These are phyloP conservation scores for Suhomyces sp. DNA, from an alignment of 805 yeast species.

Conservation along the genomic window DNA sequence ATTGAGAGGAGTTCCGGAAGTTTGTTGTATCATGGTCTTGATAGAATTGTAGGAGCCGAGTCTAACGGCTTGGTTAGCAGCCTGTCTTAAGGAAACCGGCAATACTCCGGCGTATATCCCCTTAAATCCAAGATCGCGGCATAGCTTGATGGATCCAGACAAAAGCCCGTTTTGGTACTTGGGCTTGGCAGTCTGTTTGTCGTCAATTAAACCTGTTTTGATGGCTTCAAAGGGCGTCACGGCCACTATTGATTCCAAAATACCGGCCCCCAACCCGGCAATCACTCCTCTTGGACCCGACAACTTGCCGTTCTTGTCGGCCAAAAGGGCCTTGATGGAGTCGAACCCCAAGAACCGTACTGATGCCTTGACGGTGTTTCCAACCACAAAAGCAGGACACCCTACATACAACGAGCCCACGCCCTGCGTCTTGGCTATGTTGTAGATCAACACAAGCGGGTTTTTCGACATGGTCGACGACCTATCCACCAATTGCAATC, in stretches of 20 bases:
- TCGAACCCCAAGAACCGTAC: constrained; percentile 93
- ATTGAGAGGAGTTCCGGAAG: constrained; percentile 60
- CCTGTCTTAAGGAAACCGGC: constrained; percentile 94
- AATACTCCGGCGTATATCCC: constrained; percentile 87
- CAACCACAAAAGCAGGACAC: constrained; percentile 94
- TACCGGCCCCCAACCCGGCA: constrained; percentile 98
- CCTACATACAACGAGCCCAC: constrained; percentile 81
- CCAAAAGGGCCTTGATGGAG: constrained; percentile 69
- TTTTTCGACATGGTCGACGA: constrained; percentile 66
- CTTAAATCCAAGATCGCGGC: constrained; percentile 73
- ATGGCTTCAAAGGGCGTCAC: constrained; percentile 97
- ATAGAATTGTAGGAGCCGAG: constrained; percentile 89
- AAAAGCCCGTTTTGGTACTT: constrained; percentile 65
- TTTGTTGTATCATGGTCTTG: constrained; percentile 72
- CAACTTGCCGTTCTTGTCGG: constrained; percentile 82
- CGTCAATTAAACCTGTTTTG: constrained; percentile 94
- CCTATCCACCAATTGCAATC: constrained; percentile 78
- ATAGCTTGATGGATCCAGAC: constrained; percentile 61
- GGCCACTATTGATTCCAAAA: constrained; percentile 85
- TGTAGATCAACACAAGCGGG: constrained; percentile 77
- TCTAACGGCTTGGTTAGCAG: constrained; percentile 92
- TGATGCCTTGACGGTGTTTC: constrained; percentile 95
- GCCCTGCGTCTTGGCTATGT: constrained; percentile 77
- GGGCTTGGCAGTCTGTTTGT: constrained; percentile 73
- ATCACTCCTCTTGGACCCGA: constrained; percentile 88